A percentile compares a stretch with the other conserved stretches of the same genome.
Evolutionary conservation across 352 stramenopile genomes (phyloP).

Genomic region (Phytophthora cryptogea): DNA sequence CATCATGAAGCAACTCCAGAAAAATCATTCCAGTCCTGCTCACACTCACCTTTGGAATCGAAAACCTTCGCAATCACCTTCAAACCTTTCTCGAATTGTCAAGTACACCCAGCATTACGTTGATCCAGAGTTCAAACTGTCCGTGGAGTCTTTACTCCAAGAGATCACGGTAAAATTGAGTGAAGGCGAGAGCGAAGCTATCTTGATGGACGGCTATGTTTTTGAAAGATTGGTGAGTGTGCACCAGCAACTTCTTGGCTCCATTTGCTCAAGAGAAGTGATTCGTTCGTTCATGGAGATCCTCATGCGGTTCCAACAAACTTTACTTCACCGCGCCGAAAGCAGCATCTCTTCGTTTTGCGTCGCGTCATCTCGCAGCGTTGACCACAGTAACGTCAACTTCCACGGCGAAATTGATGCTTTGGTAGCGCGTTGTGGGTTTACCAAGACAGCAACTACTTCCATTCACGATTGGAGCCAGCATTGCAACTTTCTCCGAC

Average conservation of each 20-base stretch:
- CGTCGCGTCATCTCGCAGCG: constrained; percentile 21
- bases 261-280: constrained; percentile 16
- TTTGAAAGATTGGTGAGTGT: constrained; percentile 20
- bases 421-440: constrained; percentile 23
- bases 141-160: constrained; percentile 16
- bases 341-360: constrained; percentile 22
- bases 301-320: constrained; percentile 21
- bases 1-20: constrained; percentile 20
- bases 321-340: constrained; percentile 10
- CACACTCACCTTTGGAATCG: constrained; percentile 25
- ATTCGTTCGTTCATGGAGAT: constrained; percentile 22
- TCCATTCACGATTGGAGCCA: constrained; percentile 26
- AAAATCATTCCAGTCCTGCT: neutral
- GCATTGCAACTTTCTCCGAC: constrained; percentile 22
- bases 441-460: constrained; percentile 15
- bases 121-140: constrained; percentile 11
- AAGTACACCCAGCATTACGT: constrained; percentile 18
- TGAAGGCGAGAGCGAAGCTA: constrained; percentile 4
- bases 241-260: constrained; percentile 23
- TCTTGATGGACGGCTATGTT: constrained; percentile 22
- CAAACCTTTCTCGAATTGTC: constrained; percentile 1
- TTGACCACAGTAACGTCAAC: constrained; percentile 18
- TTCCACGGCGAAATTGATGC: constrained; percentile 30
- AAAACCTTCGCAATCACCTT: constrained; percentile 9
- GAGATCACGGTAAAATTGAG: constrained; percentile 15